Evolutionary conservation across 1,284 basidiomycete species (phyloP).

Genomic region (Marasmius sp.): DNA sequence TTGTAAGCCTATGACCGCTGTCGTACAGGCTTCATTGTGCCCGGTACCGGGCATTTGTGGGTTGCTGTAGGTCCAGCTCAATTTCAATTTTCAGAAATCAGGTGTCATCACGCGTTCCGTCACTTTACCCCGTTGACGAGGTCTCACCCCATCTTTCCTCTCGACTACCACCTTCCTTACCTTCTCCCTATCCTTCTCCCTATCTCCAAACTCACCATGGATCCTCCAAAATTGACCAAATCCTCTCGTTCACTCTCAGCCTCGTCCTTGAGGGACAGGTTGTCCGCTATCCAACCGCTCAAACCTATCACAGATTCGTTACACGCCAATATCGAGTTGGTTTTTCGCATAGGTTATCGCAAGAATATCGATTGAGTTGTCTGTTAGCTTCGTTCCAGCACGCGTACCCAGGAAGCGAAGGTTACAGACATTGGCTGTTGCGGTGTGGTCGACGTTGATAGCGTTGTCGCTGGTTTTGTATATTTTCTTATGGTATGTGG

Average conservation of each 20-base stretch:
- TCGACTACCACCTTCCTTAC: background rate
- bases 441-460: constrained; percentile 83
- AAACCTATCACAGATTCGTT: constrained; percentile 56
- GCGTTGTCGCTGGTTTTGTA: constrained; percentile 72
- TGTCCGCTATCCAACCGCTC: constrained; percentile 59
- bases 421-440: constrained; percentile 85
- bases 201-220: background rate
- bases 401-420: constrained; percentile 78
- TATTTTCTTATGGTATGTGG: constrained; percentile 75
- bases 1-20: background rate
- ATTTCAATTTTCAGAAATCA: background rate
- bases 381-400: constrained; percentile 65
- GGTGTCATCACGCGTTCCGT: background rate
- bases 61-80: background rate
- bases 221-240: constrained; percentile 9
- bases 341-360: constrained; percentile 14
- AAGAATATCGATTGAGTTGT: background rate
- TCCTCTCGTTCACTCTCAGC: constrained; percentile 41
- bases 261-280: constrained; percentile 51
- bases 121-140: background rate
- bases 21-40: background rate
- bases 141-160: background rate
- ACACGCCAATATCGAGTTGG: constrained; percentile 70
- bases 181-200: background rate
- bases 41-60: background rate